phyloP scores from a whole-genome alignment of 306 rosid genomes.

The Medicago arabica region DNA sequence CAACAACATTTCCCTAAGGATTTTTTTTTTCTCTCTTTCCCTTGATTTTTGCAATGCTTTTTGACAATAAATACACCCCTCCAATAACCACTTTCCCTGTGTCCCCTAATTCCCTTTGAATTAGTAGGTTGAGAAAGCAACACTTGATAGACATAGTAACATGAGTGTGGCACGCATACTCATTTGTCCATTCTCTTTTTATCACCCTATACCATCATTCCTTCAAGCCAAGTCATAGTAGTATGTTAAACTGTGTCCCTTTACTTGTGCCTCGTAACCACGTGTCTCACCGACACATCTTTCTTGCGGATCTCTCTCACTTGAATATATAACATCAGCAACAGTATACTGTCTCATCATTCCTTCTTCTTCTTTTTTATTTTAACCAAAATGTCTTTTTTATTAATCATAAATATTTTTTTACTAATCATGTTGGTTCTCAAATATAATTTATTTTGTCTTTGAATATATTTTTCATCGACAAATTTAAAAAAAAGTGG shows the following conservation, averaged over 20 bases:
- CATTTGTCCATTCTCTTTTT: constrained; percentile 59
- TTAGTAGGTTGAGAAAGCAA: constrained; percentile 57
- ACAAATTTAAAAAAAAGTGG: too few species aligned
- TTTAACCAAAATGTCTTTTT: too few species aligned
- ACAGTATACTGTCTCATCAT: background rate
- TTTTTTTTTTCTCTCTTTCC: background rate
- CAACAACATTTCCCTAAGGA: constrained; percentile 46
- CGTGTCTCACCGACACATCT: background rate
- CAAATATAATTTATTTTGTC: too few species aligned
- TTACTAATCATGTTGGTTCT: too few species aligned
- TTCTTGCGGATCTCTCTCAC: background rate
- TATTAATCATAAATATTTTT: too few species aligned
- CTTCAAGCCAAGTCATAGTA: constrained; percentile 2
- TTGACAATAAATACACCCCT: constrained; percentile 28
- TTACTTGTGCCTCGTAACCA: background rate
- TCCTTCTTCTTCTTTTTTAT: too few species aligned
- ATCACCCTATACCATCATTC: constrained; percentile 57
- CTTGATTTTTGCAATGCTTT: constrained; percentile 47
- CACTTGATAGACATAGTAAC: constrained; percentile 46
- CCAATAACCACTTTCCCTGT: constrained; percentile 43
- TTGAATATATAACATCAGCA: background rate
- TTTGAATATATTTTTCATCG: too few species aligned
- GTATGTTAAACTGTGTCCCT: background rate
- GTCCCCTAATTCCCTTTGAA: constrained; percentile 34
- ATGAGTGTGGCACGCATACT: constrained; percentile 63